Conservation (phyloP, 2,329 filamentous ascomycete species). For the Diaporthe citriasiana region DNA sequence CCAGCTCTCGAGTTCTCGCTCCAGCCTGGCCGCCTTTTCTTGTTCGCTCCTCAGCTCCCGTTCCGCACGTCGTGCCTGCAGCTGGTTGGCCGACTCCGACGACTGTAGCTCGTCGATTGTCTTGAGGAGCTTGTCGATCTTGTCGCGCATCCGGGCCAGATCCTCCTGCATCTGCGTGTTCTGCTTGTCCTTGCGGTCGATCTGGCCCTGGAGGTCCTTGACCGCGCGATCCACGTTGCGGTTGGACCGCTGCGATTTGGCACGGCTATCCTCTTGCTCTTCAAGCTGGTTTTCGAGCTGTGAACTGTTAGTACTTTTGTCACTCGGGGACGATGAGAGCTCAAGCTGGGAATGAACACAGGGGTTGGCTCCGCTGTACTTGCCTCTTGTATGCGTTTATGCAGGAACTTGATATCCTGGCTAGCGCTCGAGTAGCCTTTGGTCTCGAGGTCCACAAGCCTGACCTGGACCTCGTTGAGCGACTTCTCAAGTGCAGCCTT, state of each 20-base stretch:
- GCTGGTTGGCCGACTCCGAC: conserved; percentile 84
- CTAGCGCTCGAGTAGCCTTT: conserved; percentile 96
- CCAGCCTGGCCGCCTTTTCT: conserved; percentile 84
- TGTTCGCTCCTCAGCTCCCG: conserved; percentile 90
- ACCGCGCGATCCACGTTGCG: conserved; percentile 95
- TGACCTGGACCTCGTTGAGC: conserved; percentile 90
- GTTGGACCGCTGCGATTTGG: conserved; percentile 85
- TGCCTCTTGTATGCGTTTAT: conserved; percentile 96
- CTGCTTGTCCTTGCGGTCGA: conserved; percentile 93
- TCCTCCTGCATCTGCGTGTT: conserved; percentile 87
- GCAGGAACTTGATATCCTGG: conserved; percentile 94
- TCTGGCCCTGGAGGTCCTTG: conserved; percentile 91
- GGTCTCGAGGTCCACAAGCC: conserved; percentile 93
- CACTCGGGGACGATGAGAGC: not conserved
- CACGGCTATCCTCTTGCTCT: conserved; percentile 82
- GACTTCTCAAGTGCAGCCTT: conserved; percentile 92
- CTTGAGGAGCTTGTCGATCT: conserved; percentile 87
- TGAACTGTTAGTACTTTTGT: conserved; percentile 47
- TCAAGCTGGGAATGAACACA: conserved; percentile 32
- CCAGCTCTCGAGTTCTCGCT: conserved; percentile 88
- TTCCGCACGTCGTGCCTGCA: conserved; percentile 87
- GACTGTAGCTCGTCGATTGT: conserved; percentile 96
- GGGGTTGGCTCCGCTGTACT: conserved; percentile 50
- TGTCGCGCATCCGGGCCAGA: conserved; percentile 87
- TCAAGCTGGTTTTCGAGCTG: conserved; percentile 92